Base-by-base conservation (phyloP, 2,329 filamentous ascomycete species). In the Aspergillus pseudoglaucus region DNA sequence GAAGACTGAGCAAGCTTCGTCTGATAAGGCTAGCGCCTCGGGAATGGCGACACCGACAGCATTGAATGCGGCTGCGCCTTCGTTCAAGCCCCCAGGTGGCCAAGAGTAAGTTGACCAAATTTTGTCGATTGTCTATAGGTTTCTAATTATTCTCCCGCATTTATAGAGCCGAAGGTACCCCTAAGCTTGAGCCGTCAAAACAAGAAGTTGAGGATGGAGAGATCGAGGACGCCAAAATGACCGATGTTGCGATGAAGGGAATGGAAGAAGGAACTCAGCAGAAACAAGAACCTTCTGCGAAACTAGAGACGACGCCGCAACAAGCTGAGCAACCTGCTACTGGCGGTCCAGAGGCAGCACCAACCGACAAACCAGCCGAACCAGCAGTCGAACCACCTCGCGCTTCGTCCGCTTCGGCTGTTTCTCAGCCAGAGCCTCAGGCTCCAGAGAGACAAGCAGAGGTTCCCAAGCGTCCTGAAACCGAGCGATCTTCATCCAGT, bases 201-300 rank as follows among this genome's bases (percentile, higher is more conserved):
- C 47, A 52, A 6, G 69, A 74, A 49, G 68, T 72, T 12, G 70
- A 72, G 47, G 71, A 73, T 55, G 71, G 70, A 9, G 70, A 75
- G 48, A 70, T 72, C 43, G 71, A 74, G 53, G 73, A 74, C 53
- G 67, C 70, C 6, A 72, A 68, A 48, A 71, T 71, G 64, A 53
- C 55, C 4, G 70, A 73, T 56, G 59, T 54, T 12, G 46, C 57
- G 4, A 44, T 52, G 15, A 53, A 55, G 42, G 38, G 40, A 40
- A 20, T 41, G 2, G 38, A 47, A 12, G 43, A 51, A 37, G 35
- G 48, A 7, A 44, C 25, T 23, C 12, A 38, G n/a, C 15, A 8
- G 35, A 39, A 39, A 18, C 47, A 53, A 12, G 58, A 57, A 39
- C 45, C 50, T 30, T 42, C 38, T 8, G 59, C 58, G 25, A 46